Percentiles rank a stretch among this genome's conserved stretches.
Evolutionary conservation across 306 rosid species (phyloP).

Genomic region (Dryas octopetala): DNA sequence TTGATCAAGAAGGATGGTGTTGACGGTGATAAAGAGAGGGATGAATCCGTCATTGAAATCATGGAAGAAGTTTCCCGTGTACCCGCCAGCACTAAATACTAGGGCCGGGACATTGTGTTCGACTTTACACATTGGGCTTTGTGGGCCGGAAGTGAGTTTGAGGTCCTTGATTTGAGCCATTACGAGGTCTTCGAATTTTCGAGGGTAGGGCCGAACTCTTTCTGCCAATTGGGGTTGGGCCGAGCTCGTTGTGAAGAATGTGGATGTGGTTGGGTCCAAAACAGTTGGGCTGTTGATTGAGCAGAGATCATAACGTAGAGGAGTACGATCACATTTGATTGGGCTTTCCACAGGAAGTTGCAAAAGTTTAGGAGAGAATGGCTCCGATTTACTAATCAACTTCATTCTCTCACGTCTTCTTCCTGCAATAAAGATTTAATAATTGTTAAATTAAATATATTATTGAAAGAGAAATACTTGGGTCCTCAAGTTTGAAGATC

Average conservation of each 20-base stretch:
- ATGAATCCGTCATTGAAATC: constrained; percentile 52
- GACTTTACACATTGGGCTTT: constrained; percentile 22
- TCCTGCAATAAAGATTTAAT: background rate
- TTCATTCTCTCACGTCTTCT: background rate
- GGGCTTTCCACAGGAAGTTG: background rate
- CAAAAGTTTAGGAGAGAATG: background rate
- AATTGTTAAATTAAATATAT: background rate
- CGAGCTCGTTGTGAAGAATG: constrained; percentile 26
- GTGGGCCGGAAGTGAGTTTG: constrained; percentile 35
- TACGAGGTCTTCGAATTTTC: constrained; percentile 32
- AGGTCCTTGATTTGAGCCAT: constrained; percentile 35
- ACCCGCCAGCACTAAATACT: constrained; percentile 51
- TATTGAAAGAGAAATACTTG: no score
- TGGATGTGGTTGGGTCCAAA: constrained; percentile 28
- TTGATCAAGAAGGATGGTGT: constrained; percentile 24
- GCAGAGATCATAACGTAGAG: constrained; percentile 39
- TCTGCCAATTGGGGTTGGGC: background rate
- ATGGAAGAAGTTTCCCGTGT: constrained; percentile 53
- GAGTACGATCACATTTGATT: constrained; percentile 41
- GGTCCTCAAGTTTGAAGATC: no score
- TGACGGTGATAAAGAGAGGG: constrained; percentile 55
- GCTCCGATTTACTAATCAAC: background rate
- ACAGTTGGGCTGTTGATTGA: constrained; percentile 33
- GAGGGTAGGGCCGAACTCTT: constrained; percentile 52
- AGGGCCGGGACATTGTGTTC: constrained; percentile 48